Base-by-base conservation (phyloP, 331 rosid genomes). In the Acacia concinna region DNA sequence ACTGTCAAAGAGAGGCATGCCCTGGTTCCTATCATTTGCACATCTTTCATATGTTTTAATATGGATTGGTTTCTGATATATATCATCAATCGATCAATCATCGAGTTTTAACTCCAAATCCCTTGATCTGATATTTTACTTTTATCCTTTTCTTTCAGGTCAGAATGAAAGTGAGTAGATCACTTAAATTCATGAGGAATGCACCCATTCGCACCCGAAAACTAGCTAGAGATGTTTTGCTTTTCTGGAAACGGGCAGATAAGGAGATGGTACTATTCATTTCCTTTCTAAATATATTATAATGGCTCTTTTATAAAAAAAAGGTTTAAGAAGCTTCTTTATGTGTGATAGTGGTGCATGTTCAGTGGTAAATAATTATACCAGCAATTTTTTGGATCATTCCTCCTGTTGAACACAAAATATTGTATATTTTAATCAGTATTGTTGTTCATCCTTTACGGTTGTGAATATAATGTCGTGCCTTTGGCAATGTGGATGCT, bases 1-100 rank as follows among this genome's bases (percentile, higher is more conserved):
- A 60, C 86, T 96, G 99, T 86, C 99, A 96, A 88, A 93, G 98
- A 91, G 99, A 96, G 97, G 99, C 82, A 89, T 67, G 90, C 79
- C 54, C 62, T 80, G 75, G 74, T 69, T 73, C 66, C 18, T 70
- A 63, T 60, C 41, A 54, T 49, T 46, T 67, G 20, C 56, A 41
- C 49, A 62, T 73, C 80, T 18, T 68, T 68, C 41, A 27, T 71
- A 27, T 52, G 43, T 68, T 78, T 43, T 75, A 56, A 77, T 73
- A 46, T 21, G 13, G 2, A 31, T 34, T 71, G 54, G 68, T 60
- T 84, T 81, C 62, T 63, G 74, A 56, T 71, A 79, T 35, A 41
- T 67, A 44, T 67, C 47, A 73, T 21, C 31, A 56, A 56, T 10
- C 17, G 10, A 52, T 52, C 14, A 7, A 8, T 38, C 41, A 38